Evolutionary conservation across 2,329 filamentous ascomycete genomes (phyloP), one percentile per base, ranked within the genome.

Genomic region (Pseudovirgaria hyperparasitica): DNA sequence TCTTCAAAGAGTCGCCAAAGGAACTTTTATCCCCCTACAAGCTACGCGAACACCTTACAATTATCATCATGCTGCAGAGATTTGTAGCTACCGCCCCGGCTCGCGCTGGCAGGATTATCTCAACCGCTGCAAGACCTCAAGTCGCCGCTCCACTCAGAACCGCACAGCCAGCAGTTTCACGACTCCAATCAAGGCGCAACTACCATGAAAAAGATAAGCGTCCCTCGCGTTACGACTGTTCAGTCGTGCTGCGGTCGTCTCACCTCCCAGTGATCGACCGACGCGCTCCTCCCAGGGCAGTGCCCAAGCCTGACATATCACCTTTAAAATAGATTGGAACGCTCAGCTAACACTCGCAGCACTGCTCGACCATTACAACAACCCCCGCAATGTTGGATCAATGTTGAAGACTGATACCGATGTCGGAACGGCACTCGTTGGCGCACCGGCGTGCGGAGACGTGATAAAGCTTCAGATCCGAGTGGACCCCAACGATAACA

Each of bases 401-500:
- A 77, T 86, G 72, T 58, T 67, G 55, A 92, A 92, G 66, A 71
- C 71, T 36, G 82, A 90, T 40, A 54, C 60, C 30, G 80, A 90
- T 38, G 86, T 94, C 35, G 86, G 86, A 40, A 92, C 86, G 11
- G 86, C 86, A 22, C 78, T 94, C 28, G 86, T 94, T 39, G 75
- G 82, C 41, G 82, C 84, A n/a, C 84, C 84, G 26, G 84, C 84
- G 17, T 87, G 82, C 50, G 84, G 84, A 57, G 84, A 92, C 55
- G 84, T 92, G 34, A 92, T 92, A 80, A 90, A 90, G 58, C 69
- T 92, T 18, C 82, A 92, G 63, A 92, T 92, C 58, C 77, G 82
- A 32, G 86, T 94, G 45, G 85, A 94, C 59, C 81, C 82, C 38
- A 68, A 78, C 43, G 82, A 75, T 46, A 82, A 90, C 55, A 87